Evolutionary conservation across 305 asterid species (phyloP).

Genomic region (Plantago rigida): DNA sequence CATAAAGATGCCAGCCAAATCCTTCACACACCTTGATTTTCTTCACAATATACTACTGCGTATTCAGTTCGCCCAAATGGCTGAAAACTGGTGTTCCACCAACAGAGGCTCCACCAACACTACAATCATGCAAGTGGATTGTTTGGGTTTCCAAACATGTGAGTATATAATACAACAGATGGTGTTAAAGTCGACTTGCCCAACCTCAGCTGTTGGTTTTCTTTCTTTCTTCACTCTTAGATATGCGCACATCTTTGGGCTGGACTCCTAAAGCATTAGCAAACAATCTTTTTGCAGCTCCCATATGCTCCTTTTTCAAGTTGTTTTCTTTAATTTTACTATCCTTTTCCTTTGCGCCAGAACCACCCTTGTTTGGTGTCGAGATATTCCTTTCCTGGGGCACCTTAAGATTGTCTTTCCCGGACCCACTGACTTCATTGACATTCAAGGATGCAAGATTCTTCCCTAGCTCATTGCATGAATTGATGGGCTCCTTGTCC

Average conservation of each 20-base stretch:
- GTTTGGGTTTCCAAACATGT: not conserved
- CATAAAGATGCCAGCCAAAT: not conserved
- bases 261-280: conserved; percentile 73
- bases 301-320: conserved; percentile 55
- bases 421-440: conserved; percentile 23
- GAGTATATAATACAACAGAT: no score
- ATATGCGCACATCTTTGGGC: conserved; percentile 35
- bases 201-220: conserved; percentile 28
- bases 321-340: conserved; percentile 27
- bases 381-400: conserved; percentile 24
- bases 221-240: conserved; percentile 35
- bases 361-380: conserved; percentile 18
- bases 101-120: not conserved
- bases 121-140: not conserved
- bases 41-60: conserved; percentile 3
- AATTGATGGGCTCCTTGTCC: conserved; percentile 27
- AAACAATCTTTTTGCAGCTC: conserved; percentile 87
- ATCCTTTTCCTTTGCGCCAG: conserved; percentile 28
- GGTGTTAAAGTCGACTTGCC: conserved; percentile 11
- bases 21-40: not conserved
- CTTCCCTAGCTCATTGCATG: conserved; percentile 21
- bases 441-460: conserved; percentile 25
- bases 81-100: not conserved
- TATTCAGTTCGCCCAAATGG: not conserved
- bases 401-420: conserved; percentile 26